Evolutionary conservation across 1,284 basidiomycete species (phyloP), one percentile per base, ranked within the genome.

Genomic region (Pisolithus thermaeus): DNA sequence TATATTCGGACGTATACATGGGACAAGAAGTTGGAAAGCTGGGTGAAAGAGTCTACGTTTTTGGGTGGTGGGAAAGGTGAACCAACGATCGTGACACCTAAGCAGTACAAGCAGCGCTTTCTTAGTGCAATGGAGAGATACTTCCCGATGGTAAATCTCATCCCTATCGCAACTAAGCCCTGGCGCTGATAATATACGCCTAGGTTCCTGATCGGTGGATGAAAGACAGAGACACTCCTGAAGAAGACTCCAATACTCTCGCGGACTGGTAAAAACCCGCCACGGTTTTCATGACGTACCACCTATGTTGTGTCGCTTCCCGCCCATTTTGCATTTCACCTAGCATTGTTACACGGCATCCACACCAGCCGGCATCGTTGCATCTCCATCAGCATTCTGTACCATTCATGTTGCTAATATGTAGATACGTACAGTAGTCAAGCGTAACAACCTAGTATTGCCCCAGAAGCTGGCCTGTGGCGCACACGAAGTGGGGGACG

Each of bases 1-100:
- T 96, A 93, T 65, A 89, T 96, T 53, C 83, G 92, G 18, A 95
- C 92, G 1, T 96, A 94, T 62, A 96, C 92, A 0, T 94, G 93
- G 94, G 96, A 99, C 73, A 99, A 99, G 75, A 94, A 94, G 62
- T 76, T 98, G 25, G 96, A 99, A 71, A 96, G 87, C 58, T 96
- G 93, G 88, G 92, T 98, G 46, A 99, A 98, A 66, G 96, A 98
- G 62, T 87, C 90, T 2, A 80, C 90, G 0, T 92, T 95, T 69
- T 75, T 97, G 18, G 91, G 92, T 50, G 84, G 81, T 22, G 83
- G 77, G 43, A 86, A 83, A 61, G 90, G 91, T 20, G 92, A 94
- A 58, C 93, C 93, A 0, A 97, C 94, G 0, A 94, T 97, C 61
- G 88, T 97, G 25, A 93, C 92, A 3, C 87, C 86, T 6, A 84